Base-by-base conservation (phyloP, 306 rosid genomes). In the Lupinus albus region DNA sequence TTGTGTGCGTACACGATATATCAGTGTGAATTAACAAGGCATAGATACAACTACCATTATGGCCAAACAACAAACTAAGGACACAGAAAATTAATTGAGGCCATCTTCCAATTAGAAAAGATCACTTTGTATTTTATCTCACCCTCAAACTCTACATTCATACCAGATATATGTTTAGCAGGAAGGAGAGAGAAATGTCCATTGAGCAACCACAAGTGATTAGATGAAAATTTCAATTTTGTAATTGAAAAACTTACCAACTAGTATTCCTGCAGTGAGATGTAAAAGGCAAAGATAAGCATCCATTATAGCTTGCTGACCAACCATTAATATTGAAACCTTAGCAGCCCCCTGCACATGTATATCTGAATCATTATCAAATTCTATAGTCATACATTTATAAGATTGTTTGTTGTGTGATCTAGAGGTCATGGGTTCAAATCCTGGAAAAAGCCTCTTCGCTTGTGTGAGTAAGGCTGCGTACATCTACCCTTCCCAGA, bases 271-370 rank as follows among this genome's bases (percentile, higher is more conserved):
- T 8, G 99, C 99, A 20, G 99, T 93, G 68, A 93, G 82, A 79
- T 93, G 99, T 50, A 88, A 77, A 66, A 93, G 96, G 84, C 99
- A 93, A 68, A 93, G 96, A 82, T 93, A 93, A 64, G 99, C 96
- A 78, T 93, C 99, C 85, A 93, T 89, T 82, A 93, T 93, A 55
- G 96, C 99, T 79, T 93, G 99, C 67, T 93, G 99, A 66, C 99
- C 99, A 67, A 93, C 88, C 90, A 82, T 90, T 74, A 90, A 60
- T 80, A 93, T 86, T 4, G 99, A 90, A 76, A 93, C 97, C 85
- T 93, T 93, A 68, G 99, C 94, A 33, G 99, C 97, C 50, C 99
- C 99, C 99, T 93, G 79, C 62, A 85, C 66, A 70, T 76, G 41
- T 38, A 71, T 58, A 68, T 72, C 7, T 12, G 33, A 58, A 65